phyloP scores from a whole-genome alignment of 176 grass and related monocot species.

The Oryza punctata region DNA sequence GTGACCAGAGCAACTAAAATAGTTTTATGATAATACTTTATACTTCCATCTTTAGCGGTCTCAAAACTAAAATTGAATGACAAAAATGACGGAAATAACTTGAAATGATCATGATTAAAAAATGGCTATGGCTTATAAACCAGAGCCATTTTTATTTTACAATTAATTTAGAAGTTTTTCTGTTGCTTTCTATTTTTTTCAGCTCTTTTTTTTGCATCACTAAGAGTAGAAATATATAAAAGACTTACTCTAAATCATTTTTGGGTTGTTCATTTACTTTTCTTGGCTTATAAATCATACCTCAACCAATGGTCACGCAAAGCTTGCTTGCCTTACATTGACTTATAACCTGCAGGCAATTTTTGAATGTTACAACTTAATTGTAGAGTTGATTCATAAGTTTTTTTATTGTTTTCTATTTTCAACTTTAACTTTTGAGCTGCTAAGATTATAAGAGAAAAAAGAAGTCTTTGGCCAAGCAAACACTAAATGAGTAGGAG shows the following conservation, averaged over 20 bases:
- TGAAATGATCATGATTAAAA: not conserved
- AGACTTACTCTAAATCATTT: too few relatives aligned
- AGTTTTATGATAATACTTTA: not conserved
- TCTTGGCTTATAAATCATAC: not conserved
- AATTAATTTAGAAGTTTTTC: not conserved
- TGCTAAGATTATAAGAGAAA: too few relatives aligned
- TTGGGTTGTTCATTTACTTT: not conserved
- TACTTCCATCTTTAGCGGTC: not conserved
- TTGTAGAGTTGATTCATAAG: too few relatives aligned
- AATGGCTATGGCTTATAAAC: not conserved
- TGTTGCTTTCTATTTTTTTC: not conserved
- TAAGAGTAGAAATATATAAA: too few relatives aligned
- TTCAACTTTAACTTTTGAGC: too few relatives aligned
- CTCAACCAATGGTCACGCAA: not conserved
- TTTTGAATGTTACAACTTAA: too few relatives aligned
- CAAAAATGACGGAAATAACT: not conserved
- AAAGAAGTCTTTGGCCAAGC: too few relatives aligned
- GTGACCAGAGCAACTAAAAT: too few relatives aligned
- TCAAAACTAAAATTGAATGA: not conserved
- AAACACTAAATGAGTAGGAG: not conserved
- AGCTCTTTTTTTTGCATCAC: not conserved
- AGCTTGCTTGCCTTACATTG: too few relatives aligned
- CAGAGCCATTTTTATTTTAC: too few relatives aligned
- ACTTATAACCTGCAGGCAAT: too few relatives aligned
- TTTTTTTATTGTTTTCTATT: too few relatives aligned